Evolutionary conservation across 2,329 filamentous ascomycete genomes (phyloP).

Genomic region (Monosporascus sp.): DNA sequence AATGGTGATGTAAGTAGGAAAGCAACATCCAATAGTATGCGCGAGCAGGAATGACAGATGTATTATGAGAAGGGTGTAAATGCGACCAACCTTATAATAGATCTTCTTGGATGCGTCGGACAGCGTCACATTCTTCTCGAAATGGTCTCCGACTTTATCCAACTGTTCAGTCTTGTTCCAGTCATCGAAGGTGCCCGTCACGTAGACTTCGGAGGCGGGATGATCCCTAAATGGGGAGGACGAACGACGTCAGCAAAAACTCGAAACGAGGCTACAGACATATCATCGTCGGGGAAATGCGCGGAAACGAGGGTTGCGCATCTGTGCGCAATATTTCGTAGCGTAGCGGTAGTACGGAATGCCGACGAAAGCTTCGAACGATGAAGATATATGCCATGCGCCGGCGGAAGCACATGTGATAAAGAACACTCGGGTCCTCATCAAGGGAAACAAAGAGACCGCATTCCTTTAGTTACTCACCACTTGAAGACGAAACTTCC

Average conservation of each 20-base stretch:
- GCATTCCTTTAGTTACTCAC: constrained; percentile 41
- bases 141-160: constrained; percentile 66
- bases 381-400: neutral
- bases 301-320: no score
- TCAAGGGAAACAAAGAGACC: neutral
- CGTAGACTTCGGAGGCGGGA: constrained; percentile 79
- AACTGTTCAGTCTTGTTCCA: constrained; percentile 87
- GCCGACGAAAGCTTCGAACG: neutral
- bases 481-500: constrained; percentile 67
- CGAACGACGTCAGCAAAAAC: constrained; percentile 8
- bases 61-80: constrained; percentile 4
- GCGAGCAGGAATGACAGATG: neutral
- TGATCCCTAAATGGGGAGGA: constrained; percentile 61
- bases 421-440: neutral
- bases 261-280: constrained; percentile 9
- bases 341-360: no score
- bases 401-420: neutral
- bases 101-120: constrained; percentile 66
- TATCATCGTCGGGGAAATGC: no score
- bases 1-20: neutral
- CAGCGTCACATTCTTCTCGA: constrained; percentile 77
- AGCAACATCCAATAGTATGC: neutral
- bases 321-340: no score
- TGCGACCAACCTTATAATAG: constrained; percentile 79
- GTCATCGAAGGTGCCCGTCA: constrained; percentile 92